These are phyloP conservation scores for Solanum tacnaense DNA, from an alignment of 257 asterid species.

Conservation along the genomic window DNA sequence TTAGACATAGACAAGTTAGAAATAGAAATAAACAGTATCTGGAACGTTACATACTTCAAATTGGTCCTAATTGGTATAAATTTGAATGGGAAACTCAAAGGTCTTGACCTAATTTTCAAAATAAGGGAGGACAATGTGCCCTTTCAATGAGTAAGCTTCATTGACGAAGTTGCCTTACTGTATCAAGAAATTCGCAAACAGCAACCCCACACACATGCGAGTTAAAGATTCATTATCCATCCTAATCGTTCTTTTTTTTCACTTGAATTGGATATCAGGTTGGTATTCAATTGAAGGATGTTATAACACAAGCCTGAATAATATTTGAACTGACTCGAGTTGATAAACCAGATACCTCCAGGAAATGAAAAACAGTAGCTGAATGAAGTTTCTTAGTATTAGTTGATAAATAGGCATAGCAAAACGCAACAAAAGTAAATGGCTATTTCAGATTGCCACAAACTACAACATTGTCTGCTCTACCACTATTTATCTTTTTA, in stretches of 20 bases:
- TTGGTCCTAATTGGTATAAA: not conserved
- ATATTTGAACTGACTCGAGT: not conserved
- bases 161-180: not conserved
- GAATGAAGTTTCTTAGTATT: not conserved
- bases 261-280: not conserved
- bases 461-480: not conserved
- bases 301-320: not conserved
- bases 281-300: not conserved
- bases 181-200: not conserved
- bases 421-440: not conserved
- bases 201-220: not conserved
- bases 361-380: not conserved
- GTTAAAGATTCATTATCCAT: not conserved
- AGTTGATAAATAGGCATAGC: not conserved
- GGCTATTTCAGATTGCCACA: not conserved
- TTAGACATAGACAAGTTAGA: not conserved
- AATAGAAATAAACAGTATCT: not conserved
- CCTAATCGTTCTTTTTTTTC: not conserved
- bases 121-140: not conserved
- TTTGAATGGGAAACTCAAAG: not conserved
- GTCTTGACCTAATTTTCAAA: not conserved
- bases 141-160: not conserved
- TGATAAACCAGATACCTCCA: not conserved
- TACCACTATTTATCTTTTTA: not conserved
- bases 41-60: not conserved